These are phyloP conservation scores for Helminthosporium solani DNA, from an alignment of 2,329 filamentous ascomycete species.

Conservation along the genomic window DNA sequence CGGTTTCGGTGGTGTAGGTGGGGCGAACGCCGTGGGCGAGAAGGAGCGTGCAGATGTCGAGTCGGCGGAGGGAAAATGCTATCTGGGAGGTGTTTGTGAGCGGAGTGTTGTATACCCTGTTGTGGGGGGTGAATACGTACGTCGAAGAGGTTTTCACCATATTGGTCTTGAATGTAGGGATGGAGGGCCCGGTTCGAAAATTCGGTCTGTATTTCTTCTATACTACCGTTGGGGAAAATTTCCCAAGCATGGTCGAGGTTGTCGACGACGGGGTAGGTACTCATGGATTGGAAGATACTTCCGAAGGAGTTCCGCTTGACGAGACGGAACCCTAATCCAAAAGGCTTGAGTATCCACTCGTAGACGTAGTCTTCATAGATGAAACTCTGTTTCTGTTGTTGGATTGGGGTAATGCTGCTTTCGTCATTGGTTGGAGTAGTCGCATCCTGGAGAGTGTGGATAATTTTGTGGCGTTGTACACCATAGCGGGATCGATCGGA, in stretches of 20 bases:
- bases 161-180: slow-evolving; percentile 8
- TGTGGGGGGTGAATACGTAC: slow-evolving; percentile 3
- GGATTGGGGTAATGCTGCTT: neutral
- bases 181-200: slow-evolving; percentile 9
- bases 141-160: slow-evolving; percentile 8
- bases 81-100: neutral
- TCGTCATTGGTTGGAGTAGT: neutral
- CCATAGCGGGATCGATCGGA: too few species aligned
- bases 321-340: slow-evolving; percentile 8
- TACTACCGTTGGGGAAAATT: too few species aligned
- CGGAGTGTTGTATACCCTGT: neutral
- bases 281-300: slow-evolving; percentile 10
- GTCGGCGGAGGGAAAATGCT: neutral
- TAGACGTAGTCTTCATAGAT: slow-evolving; percentile 3
- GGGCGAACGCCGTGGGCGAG: neutral
- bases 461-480: too few species aligned
- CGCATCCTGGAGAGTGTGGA: neutral
- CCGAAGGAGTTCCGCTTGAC: slow-evolving; percentile 2
- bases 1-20: neutral
- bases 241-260: neutral
- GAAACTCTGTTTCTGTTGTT: too few species aligned
- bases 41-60: neutral
- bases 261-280: slow-evolving; percentile 9
- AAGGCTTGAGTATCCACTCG: neutral
- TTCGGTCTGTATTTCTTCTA: slow-evolving; percentile 7